Evolutionary conservation across 352 stramenopile genomes (phyloP).

Genomic region (Globisporangium middletonii): DNA sequence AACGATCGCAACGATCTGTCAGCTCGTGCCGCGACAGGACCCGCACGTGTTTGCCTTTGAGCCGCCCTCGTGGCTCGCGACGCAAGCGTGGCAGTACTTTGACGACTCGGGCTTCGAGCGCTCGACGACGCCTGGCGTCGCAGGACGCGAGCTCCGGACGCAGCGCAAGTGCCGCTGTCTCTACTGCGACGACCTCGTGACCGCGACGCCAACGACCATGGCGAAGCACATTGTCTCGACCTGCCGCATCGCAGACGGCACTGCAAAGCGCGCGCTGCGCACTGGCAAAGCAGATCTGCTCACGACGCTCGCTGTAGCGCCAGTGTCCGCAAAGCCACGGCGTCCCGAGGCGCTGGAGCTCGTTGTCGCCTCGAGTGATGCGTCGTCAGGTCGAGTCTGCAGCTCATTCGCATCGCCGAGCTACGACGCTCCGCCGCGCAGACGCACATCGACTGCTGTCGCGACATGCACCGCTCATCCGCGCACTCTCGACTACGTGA

Average conservation of each 20-base stretch:
- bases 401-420: too few relatives aligned
- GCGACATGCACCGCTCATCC: too few relatives aligned
- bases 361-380: neutral
- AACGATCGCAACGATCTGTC: neutral
- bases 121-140: neutral
- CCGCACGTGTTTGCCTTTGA: neutral
- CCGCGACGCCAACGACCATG: constrained; percentile 8
- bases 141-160: constrained; percentile 1
- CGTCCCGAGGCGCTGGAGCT: neutral
- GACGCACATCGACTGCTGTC: too few relatives aligned
- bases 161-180: constrained; percentile 10
- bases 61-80: neutral
- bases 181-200: constrained; percentile 7
- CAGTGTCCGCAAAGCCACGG: neutral
- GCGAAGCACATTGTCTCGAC: constrained; percentile 8
- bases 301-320: neutral
- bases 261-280: constrained; percentile 8
- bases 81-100: constrained; percentile 13
- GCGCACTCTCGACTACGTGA: constrained; percentile 3
- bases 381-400: too few relatives aligned
- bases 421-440: too few relatives aligned
- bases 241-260: constrained; percentile 8
- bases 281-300: constrained; percentile 1
- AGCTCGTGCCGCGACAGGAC: neutral
- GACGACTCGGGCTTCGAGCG: constrained; percentile 4